phyloP scores from a whole-genome alignment of 2,329 filamentous ascomycete genomes.

The Ambrosiella xylebori region DNA sequence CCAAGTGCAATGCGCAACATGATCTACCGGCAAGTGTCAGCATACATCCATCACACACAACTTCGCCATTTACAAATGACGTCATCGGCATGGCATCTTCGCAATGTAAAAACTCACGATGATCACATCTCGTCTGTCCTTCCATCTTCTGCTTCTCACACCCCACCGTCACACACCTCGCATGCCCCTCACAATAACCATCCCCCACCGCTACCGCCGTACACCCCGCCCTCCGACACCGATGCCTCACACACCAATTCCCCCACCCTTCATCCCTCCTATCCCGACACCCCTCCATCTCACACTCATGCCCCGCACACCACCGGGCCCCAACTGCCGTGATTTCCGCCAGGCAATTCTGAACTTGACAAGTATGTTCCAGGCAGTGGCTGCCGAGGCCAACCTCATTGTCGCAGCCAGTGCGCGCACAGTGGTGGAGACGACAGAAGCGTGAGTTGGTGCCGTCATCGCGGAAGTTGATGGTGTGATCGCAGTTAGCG shows the following conservation, averaged over 20 bases:
- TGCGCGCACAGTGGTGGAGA: conserved; percentile 9
- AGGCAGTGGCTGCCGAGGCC: neutral
- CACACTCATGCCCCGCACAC: conserved; percentile 16
- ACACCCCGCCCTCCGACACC: neutral
- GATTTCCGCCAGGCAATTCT: neutral
- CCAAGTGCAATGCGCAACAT: neutral
- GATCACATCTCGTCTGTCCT: neutral
- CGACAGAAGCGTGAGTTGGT: conserved; percentile 10
- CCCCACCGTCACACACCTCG: conserved; percentile 9
- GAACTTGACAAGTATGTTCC: neutral
- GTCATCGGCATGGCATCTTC: neutral
- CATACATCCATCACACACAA: too few species aligned
- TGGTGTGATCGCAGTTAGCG: conserved; percentile 13
- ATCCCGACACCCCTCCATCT: conserved; percentile 14
- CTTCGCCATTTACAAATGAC: neutral
- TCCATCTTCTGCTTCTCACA: neutral
- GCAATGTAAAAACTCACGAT: neutral
- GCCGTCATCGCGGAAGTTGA: conserved; percentile 5
- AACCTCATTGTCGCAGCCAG: neutral
- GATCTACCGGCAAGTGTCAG: neutral
- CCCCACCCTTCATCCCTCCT: conserved; percentile 6
- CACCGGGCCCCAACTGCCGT: conserved; percentile 8
- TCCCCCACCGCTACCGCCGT: neutral
- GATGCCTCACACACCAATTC: conserved; percentile 1
- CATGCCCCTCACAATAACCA: conserved; percentile 1